Conservation (phyloP, 176 grass and related monocot genomes). For the Oryza glumipatula region DNA sequence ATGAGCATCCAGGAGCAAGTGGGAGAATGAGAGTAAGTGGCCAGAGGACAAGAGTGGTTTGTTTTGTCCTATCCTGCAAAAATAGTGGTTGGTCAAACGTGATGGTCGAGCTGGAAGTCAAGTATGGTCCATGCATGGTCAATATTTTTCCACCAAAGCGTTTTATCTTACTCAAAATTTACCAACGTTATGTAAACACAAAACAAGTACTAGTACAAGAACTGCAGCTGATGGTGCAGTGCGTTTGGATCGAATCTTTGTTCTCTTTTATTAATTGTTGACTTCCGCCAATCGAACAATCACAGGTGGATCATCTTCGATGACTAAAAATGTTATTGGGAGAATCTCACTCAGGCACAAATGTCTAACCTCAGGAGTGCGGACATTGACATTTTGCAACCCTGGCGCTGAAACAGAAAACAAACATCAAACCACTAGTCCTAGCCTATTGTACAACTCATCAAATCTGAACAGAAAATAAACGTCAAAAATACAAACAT, state of each 20-base stretch:
- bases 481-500: neutral
- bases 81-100: slow-evolving; percentile 43
- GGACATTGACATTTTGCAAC: neutral
- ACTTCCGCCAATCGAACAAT: neutral
- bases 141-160: slow-evolving; percentile 28
- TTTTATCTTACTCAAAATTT: neutral
- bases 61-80: slow-evolving; percentile 5
- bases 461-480: neutral
- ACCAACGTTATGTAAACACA: neutral
- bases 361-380: neutral
- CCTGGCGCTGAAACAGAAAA: neutral
- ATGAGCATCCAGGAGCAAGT: slow-evolving; percentile 5
- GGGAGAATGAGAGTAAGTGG: slow-evolving; percentile 21
- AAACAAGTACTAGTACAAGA: neutral
- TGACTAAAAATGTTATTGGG: neutral
- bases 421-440: too few species aligned
- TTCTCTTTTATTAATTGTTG: too few species aligned
- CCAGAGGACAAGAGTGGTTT: slow-evolving; percentile 46
- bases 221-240: too few species aligned
- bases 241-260: neutral
- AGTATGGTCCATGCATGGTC: slow-evolving; percentile 33
- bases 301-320: slow-evolving; percentile 9
- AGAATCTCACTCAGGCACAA: slow-evolving; percentile 1
- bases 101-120: slow-evolving; percentile 33
- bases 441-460: neutral